Evolutionary conservation across 129 eudicot species (phyloP), one percentile per base, ranked within the genome.

Genomic region (Flaveria bidentis): DNA sequence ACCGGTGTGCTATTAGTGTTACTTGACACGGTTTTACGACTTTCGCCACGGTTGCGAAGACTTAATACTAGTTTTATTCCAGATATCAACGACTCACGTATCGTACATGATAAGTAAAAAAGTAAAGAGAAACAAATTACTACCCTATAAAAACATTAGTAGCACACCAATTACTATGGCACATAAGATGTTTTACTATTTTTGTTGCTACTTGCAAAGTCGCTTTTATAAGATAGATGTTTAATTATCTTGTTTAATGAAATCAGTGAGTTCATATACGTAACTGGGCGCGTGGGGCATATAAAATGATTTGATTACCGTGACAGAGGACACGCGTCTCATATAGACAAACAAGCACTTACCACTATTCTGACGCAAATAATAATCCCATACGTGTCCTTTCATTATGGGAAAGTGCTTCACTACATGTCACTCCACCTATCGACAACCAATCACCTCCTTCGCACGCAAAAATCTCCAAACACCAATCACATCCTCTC

Each of bases 311-410:
- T n/a, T 46, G 11, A 55, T 52, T 63, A 23, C 1, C 0, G 20
- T 14, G 78, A 52, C 4, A 77, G 71, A 49, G 17, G 81, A 75
- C 93, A 88, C 93, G 93, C 90, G 88, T 83, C 88, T 58, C 20
- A 36, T 69, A 12, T 33, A 62, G 83, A 84, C 88, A 74, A 63
- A 79, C 64, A 82, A 80, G 79, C 81, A 60, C 64, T 81, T 42
- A 74, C 85, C 85, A 86, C 86, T 80, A 84, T 77, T 52, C 55
- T 69, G 50, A 11, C n/a, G 5, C 33, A 67, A 56, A 85, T 73
- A 73, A 33, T 36, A 36, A 36, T 36, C 41, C 41, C 57, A 55
- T 68, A 86, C 90, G 90, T 86, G 90, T 82, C 90, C 85, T 25
- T 7, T 62, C 73, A 69, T 80, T 78, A 78, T 68, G 75, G 82